Evolutionary conservation across 768 basidiomycete genomes (phyloP).

Genomic region (Russula griseocarnosa): DNA sequence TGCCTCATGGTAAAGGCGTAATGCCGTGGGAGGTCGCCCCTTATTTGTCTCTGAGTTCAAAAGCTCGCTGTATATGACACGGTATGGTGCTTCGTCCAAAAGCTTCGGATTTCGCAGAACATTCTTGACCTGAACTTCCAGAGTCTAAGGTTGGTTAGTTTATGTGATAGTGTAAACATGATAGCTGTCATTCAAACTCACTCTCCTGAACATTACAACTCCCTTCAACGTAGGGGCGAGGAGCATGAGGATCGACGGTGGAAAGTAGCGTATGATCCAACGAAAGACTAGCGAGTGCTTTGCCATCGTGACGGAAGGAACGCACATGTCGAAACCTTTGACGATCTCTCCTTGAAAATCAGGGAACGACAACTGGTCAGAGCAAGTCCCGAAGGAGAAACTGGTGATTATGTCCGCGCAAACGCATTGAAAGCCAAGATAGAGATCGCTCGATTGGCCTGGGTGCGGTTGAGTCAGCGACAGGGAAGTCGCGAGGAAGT

Average conservation of each 20-base stretch:
- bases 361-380: slow-evolving; percentile 35
- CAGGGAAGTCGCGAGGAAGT: background rate
- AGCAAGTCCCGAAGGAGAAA: slow-evolving; percentile 40
- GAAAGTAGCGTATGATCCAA: slow-evolving; percentile 8
- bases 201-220: background rate
- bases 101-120: slow-evolving; percentile 3
- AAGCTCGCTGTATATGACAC: slow-evolving; percentile 19
- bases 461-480: background rate
- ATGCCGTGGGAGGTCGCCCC: background rate
- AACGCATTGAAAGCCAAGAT: slow-evolving; percentile 41
- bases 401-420: slow-evolving; percentile 44
- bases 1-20: slow-evolving; percentile 12
- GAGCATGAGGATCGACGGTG: background rate
- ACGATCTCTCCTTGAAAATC: slow-evolving; percentile 39
- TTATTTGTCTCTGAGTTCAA: slow-evolving; percentile 13
- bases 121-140: slow-evolving; percentile 5
- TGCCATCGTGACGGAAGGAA: slow-evolving; percentile 30
- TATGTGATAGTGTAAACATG: background rate
- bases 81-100: slow-evolving; percentile 17
- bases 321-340: slow-evolving; percentile 33
- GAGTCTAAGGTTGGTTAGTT: background rate
- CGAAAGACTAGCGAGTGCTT: slow-evolving; percentile 2
- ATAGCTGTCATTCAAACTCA: background rate
- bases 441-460: slow-evolving; percentile 36
- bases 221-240: slow-evolving; percentile 9